Evolutionary conservation across 1,284 basidiomycete genomes (phyloP), one percentile per base, ranked within the genome.

Genomic region (Apiotrichum mycotoxinovorans): DNA sequence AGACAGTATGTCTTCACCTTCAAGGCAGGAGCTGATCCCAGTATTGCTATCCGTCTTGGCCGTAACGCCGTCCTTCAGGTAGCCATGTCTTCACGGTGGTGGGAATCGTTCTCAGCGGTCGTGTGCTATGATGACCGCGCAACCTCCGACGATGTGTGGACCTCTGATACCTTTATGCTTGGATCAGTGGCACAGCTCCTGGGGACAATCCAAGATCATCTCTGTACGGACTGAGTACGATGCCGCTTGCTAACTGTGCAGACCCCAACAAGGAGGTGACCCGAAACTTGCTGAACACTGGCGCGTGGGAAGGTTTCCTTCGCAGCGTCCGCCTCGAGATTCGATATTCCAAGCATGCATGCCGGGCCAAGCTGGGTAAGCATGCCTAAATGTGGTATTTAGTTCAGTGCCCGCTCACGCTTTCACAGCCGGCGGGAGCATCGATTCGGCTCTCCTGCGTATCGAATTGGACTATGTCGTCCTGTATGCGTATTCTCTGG

Each of bases 1-100:
- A 40, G 52, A 47, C 52, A 53, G 50, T 51, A 41, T 23, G 50
- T 34, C 22, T 11, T 10, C n/a, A n/a, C 0, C 9, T 18, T 11
- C 27, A 15, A 7, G 3, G 3, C 3, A 14, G 9, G 15, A 30
- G 26, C 43, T 23, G 49, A 58, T n/a, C 25, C 40, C 26, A 51
- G 52, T 30, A 54, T 60, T 15, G 55, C 59, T 5, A 52, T 56
- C 12, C 51, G 59, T 8, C 44, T 57, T 1, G 59, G 59, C 3
- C 59, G 59, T 15, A 60, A 56, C n/a, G 55, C 59, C 4, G 59
- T 60, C 22, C 46, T 57, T 26, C 55, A 57, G 17, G 48, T 51
- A 40, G 43, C 55, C 18, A 60, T 57, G 59, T 57, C 54, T 17
- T 57, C 58, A 26, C 58, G 55, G 4, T 60, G 58, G 58, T 60